phyloP scores from a whole-genome alignment of 768 basidiomycete species.

The Leccinum longicurvipes region DNA sequence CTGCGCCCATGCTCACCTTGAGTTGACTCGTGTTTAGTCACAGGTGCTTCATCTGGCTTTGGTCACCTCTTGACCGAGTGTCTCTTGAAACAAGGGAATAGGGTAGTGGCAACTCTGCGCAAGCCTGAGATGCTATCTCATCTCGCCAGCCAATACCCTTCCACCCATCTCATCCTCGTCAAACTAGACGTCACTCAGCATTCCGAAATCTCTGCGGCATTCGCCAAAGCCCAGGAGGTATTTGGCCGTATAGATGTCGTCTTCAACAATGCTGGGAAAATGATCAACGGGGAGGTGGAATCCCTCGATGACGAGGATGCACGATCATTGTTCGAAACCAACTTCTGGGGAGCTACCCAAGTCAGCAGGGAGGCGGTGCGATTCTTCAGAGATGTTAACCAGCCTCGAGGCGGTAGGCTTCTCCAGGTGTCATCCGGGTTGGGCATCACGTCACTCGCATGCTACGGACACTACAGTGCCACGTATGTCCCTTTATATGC shows the following conservation, averaged over 20 bases:
- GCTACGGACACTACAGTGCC: slow-evolving; percentile 24
- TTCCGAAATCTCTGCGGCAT: slow-evolving; percentile 26
- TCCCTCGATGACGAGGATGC: slow-evolving; percentile 29
- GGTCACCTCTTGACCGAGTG: slow-evolving; percentile 35
- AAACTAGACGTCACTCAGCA: slow-evolving; percentile 32
- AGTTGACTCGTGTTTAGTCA: neutral
- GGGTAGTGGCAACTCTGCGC: slow-evolving; percentile 43
- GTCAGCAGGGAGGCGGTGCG: slow-evolving; percentile 33
- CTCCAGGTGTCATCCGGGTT: slow-evolving; percentile 33
- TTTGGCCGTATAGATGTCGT: slow-evolving; percentile 39
- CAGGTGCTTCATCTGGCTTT: neutral
- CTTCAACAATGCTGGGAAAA: slow-evolving; percentile 37
- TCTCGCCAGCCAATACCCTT: slow-evolving; percentile 25
- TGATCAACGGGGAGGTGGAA: slow-evolving; percentile 33
- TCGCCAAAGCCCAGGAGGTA: slow-evolving; percentile 24
- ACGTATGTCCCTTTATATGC: slow-evolving; percentile 12
- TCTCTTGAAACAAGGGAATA: slow-evolving; percentile 34
- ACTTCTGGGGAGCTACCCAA: slow-evolving; percentile 32
- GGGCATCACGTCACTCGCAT: slow-evolving; percentile 14
- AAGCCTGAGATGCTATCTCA: slow-evolving; percentile 34
- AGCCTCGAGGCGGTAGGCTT: slow-evolving; percentile 33
- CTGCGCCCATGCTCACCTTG: neutral
- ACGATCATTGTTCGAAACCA: slow-evolving; percentile 36
- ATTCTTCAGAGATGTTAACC: slow-evolving; percentile 37
- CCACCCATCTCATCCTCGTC: slow-evolving; percentile 21